Base-by-base conservation (phyloP, 805 yeast species). In the Lipomyces sp. region DNA sequence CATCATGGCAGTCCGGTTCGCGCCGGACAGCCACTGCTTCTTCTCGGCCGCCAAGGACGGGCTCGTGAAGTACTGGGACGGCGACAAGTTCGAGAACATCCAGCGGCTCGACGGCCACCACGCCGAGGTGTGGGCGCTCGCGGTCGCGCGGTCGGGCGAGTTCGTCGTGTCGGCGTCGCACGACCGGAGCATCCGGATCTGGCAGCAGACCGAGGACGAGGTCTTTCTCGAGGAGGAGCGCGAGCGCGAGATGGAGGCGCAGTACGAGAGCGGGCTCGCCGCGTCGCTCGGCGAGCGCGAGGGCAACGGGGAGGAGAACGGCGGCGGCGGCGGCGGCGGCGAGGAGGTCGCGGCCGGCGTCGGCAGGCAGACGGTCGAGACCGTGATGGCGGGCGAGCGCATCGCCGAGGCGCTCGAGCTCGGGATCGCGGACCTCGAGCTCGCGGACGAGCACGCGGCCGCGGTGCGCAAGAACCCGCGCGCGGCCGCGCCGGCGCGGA, bases 151-250 rank as follows among this genome's bases (percentile, higher is more conserved):
- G 23, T 63, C 65, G 26, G 96, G 95, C 2, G 70, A 77, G 19
- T 81, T 81, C 61, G 79, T 88, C 57, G 83, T 86, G 3, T 78
- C 95, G 16, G 83, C 90, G 0, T 83, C 96, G 4, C 99, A 93
- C 66, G 99, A 93, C 67, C 95, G 88, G 65, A 83, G 95, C 63
- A 80, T 91, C 43, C 78, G 98, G 66, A 69, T 90, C n/a, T 93
- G 98, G 98, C 78, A 77, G 53, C 89, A 88, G 66, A 86, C 95
- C 3, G 93, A 86, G 47, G 98, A 93, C 66, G 90, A 91, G 61
- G 93, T 93, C n/a, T 93, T 93, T 66, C 70, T 93, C 53, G 97
- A 93, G 68, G 99, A 93, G 74, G 98, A 93, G 71, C 77, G 93
- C 51, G 99, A 93, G 66, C 86, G 84, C 68, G 98, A 93, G 68